Evolutionary conservation across 345 rosid genomes (phyloP), one percentile per base, ranked within the genome.

Genomic region (Citrus hindsii): DNA sequence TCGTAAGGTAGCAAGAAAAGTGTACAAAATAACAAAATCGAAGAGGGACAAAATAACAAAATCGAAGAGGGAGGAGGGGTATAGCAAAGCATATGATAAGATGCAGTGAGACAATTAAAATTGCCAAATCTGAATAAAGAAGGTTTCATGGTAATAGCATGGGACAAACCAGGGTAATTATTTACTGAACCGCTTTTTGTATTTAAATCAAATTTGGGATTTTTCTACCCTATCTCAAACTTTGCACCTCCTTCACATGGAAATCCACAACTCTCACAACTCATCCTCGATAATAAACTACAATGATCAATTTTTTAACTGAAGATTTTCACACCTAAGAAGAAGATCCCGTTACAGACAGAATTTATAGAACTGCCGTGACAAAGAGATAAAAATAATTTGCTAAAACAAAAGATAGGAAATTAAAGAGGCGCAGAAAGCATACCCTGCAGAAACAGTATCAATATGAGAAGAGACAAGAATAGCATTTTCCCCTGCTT

Each of bases 401-500:
- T 73, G 42, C 72, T 62, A 1, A 3, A 68, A 32, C 72, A 73
- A 22, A 53, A 9, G 37, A 46, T n/a, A 28, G 14, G 42, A 70
- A 42, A 73, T 8, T 30, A 37, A 64, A 80, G 76, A 82, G 79
- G 73, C 22, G 73, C 82, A 81, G 82, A 83, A 75, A 84, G 55
- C 93, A 73, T 90, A 94, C 98, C 93, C 76, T 66, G 97, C 91
- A 81, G 91, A 91, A 78, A 94, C 98, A 3, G 97, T 91, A 82
- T 96, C 99, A 79, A 94, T 88, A 83, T 96, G 99, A 78, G 99
- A 94, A 66, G 98, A 94, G 81, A 92, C 90, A 48, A 96, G 89
- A 82, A 96, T 90, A 55, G 98, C 88, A 81, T 86, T 89, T 71
- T 96, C 97, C 71, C 73, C 88, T 69, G 94, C 96, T 74, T 90